Percentiles rank a stretch among this genome's conserved stretches.
Conservation (phyloP, 805 yeast species). For the Metschnikowia lochheadii region DNA sequence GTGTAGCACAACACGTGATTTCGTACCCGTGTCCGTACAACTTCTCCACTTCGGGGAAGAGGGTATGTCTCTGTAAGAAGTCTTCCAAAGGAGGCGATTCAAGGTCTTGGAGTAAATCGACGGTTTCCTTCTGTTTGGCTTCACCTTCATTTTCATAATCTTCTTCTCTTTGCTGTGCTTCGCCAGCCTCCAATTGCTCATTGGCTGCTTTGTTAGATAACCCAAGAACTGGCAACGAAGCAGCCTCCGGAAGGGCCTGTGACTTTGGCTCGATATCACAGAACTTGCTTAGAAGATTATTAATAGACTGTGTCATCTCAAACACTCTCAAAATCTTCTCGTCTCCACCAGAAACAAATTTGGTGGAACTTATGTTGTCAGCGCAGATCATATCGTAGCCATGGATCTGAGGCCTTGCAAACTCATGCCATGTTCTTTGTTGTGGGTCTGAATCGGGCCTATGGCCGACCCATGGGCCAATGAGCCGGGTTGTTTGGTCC, state of each 20-base stretch:
- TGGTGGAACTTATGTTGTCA: slow-evolving; percentile 52
- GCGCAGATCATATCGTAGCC: slow-evolving; percentile 94
- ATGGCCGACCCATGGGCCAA: slow-evolving; percentile 53
- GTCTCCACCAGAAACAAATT: slow-evolving; percentile 91
- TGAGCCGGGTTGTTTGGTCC: slow-evolving; percentile 90
- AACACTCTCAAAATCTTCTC: slow-evolving; percentile 89
- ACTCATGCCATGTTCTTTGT: slow-evolving; percentile 69
- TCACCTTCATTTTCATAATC: slow-evolving; percentile 31
- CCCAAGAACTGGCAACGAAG: slow-evolving; percentile 89
- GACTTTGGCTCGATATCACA: slow-evolving; percentile 37
- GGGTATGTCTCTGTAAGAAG: slow-evolving; percentile 81
- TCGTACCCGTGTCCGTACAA: slow-evolving; percentile 98
- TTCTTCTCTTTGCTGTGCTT: slow-evolving; percentile 34
- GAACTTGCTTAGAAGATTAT: slow-evolving; percentile 52
- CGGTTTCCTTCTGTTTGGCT: slow-evolving; percentile 41
- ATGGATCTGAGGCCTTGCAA: slow-evolving; percentile 96
- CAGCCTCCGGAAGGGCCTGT: slow-evolving; percentile 64
- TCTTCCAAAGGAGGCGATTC: slow-evolving; percentile 70
- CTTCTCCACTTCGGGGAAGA: slow-evolving; percentile 95
- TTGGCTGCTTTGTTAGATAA: slow-evolving; percentile 83
- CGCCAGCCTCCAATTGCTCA: slow-evolving; percentile 41
- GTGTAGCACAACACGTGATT: slow-evolving; percentile 69
- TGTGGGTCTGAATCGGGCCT: slow-evolving; percentile 13
- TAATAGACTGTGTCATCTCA: slow-evolving; percentile 80
- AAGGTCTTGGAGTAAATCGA: slow-evolving; percentile 46